Percentiles rank a stretch among this genome's conserved stretches.
Conservation (phyloP, 2,329 filamentous ascomycete species). For the Xylariales sp. region DNA sequence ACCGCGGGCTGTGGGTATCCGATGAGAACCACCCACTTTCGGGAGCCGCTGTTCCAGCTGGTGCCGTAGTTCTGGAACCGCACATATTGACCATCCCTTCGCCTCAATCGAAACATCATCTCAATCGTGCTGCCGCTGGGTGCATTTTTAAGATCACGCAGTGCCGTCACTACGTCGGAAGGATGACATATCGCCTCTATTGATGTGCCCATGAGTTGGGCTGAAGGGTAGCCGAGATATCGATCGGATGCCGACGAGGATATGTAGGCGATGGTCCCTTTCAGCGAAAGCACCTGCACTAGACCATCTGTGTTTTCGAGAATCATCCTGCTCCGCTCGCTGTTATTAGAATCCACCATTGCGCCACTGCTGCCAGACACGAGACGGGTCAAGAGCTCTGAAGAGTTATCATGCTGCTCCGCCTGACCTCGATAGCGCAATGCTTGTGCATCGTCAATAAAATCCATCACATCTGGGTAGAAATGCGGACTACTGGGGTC, state of each 20-base stretch:
- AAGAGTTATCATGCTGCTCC: neutral
- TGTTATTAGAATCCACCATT: slow-evolving; percentile 49
- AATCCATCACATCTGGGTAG: neutral
- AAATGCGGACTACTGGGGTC: neutral
- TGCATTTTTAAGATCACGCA: neutral
- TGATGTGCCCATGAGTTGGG: neutral
- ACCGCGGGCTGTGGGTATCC: neutral
- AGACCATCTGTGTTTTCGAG: slow-evolving; percentile 87
- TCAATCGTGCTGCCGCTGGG: neutral
- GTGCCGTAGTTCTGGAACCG: slow-evolving; percentile 1
- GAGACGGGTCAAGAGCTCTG: no score
- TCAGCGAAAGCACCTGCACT: slow-evolving; percentile 81
- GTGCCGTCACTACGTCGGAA: neutral
- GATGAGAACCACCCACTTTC: neutral
- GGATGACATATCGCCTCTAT: neutral
- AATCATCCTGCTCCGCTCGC: slow-evolving; percentile 84
- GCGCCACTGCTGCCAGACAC: neutral
- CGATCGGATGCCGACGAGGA: slow-evolving; percentile 65
- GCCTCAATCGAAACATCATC: neutral
- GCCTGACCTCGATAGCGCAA: neutral
- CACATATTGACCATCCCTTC: neutral
- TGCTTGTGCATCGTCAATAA: neutral
- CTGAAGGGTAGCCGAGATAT: neutral
- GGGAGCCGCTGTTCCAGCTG: neutral
- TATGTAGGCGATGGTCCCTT: slow-evolving; percentile 84